These are phyloP conservation scores for Ceratocystis alfenasii DNA, from an alignment of 2,329 filamentous ascomycete genomes.

Conservation along the genomic window DNA sequence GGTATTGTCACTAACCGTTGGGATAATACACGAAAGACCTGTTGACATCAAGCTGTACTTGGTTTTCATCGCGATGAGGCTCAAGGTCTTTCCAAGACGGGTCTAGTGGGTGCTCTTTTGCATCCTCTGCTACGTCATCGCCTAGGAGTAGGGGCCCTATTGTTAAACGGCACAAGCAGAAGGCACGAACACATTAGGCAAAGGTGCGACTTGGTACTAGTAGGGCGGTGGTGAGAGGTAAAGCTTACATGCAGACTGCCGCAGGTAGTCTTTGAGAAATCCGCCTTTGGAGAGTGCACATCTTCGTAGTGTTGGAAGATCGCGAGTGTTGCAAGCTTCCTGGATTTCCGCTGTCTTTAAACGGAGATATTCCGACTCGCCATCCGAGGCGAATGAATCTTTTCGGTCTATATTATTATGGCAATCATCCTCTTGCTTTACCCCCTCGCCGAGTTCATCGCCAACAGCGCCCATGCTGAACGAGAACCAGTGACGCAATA, in stretches of 20 bases:
- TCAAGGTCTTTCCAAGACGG: slow-evolving; percentile 49
- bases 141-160: slow-evolving; percentile 53
- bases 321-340: slow-evolving; percentile 46
- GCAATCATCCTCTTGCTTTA: slow-evolving; percentile 1
- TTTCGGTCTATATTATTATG: background rate
- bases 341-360: slow-evolving; percentile 39
- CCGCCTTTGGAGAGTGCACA: slow-evolving; percentile 55
- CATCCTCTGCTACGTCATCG: slow-evolving; percentile 23
- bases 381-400: background rate
- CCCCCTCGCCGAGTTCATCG: background rate
- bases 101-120: slow-evolving; percentile 15
- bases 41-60: slow-evolving; percentile 85
- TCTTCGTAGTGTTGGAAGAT: slow-evolving; percentile 44
- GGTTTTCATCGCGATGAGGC: slow-evolving; percentile 74
- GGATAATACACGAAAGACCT: slow-evolving; percentile 98
- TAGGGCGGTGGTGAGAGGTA: slow-evolving; percentile 8
- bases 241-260: slow-evolving; percentile 64
- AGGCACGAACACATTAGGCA: slow-evolving; percentile 6
- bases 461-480: background rate
- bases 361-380: slow-evolving; percentile 18
- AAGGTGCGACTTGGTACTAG: background rate
- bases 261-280: slow-evolving; percentile 53
- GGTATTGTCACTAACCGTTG: slow-evolving; percentile 43
- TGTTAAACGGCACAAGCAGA: background rate
- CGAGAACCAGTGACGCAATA: slow-evolving; percentile 1